Percentiles rank a stretch among this genome's conserved stretches.
Conservation (phyloP, 1,284 basidiomycete species). For the Papiliotrema flavescens region DNA sequence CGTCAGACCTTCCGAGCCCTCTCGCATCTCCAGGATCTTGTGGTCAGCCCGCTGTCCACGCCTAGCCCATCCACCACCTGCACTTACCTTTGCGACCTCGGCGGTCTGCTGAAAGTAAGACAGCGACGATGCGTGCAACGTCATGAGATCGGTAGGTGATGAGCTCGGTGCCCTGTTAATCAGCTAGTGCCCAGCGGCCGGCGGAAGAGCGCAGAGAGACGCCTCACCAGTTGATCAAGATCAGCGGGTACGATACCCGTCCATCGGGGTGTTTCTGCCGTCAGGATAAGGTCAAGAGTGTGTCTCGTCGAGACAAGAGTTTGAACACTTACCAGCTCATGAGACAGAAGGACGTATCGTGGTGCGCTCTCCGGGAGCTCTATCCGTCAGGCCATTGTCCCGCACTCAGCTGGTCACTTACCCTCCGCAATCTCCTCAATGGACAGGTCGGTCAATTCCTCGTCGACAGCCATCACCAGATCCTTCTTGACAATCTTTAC, state of each 20-base stretch:
- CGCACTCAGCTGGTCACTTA: conserved; percentile 33
- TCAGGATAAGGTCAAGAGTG: not conserved
- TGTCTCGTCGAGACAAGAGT: not conserved
- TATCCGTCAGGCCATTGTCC: conserved; percentile 37
- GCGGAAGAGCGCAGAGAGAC: not conserved
- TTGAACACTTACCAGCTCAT: conserved; percentile 58
- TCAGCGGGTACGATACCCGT: conserved; percentile 75
- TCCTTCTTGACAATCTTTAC: conserved; percentile 82
- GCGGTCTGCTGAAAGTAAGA: conserved; percentile 69
- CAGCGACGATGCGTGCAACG: conserved; percentile 76
- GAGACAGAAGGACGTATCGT: conserved; percentile 78
- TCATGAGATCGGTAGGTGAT: conserved; percentile 70
- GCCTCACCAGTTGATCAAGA: conserved; percentile 74
- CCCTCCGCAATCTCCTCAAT: conserved; percentile 83
- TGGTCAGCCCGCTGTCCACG: not conserved
- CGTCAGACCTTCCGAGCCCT: conserved; percentile 75
- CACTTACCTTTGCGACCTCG: conserved; percentile 43
- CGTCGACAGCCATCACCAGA: conserved; percentile 74
- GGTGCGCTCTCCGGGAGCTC: conserved; percentile 88
- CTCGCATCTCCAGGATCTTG: conserved; percentile 68
- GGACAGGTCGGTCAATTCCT: conserved; percentile 67
- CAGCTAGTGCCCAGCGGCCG: not conserved
- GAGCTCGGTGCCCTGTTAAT: conserved; percentile 56
- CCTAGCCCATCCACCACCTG: not conserved
- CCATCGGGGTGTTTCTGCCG: conserved; percentile 68